Percentiles rank a stretch among this genome's conserved stretches.
phyloP scores from a whole-genome alignment of 148 eudicot genomes.

The Rhododendron simsii region DNA sequence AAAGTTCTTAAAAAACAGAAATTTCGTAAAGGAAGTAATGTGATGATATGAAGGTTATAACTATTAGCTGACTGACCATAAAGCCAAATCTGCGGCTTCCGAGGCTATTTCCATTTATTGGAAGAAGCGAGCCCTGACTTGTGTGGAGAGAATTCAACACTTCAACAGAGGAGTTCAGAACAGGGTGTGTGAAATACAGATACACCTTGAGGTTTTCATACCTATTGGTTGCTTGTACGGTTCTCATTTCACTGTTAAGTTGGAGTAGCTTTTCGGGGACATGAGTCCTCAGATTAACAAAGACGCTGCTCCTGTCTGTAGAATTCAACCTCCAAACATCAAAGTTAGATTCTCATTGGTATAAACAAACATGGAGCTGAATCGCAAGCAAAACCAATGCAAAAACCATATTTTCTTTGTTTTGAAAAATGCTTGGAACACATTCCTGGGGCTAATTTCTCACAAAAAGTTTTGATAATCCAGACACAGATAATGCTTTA shows the following conservation, averaged over 20 bases:
- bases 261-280: constrained; percentile 68
- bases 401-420: background rate
- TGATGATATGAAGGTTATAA: background rate
- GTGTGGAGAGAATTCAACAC: constrained; percentile 45
- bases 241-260: constrained; percentile 66
- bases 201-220: constrained; percentile 59
- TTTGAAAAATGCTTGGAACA: background rate
- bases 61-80: constrained; percentile 38
- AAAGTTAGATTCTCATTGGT: background rate
- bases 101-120: constrained; percentile 51
- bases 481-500: background rate
- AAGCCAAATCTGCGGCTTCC: constrained; percentile 74
- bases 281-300: constrained; percentile 62
- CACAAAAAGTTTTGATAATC: background rate
- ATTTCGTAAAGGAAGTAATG: background rate
- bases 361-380: background rate
- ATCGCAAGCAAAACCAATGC: background rate
- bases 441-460: background rate
- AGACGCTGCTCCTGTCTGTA: constrained; percentile 79
- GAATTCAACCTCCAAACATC: constrained; percentile 6
- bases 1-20: background rate
- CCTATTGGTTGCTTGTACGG: constrained; percentile 70
- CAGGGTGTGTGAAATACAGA: constrained; percentile 77
- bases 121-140: constrained; percentile 62
- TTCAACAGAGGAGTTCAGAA: constrained; percentile 69